A percentile compares a stretch with the other conserved stretches of the same genome.
phyloP scores from a whole-genome alignment of 1,284 basidiomycete species.

The Butyriboletus appendiculatus region DNA sequence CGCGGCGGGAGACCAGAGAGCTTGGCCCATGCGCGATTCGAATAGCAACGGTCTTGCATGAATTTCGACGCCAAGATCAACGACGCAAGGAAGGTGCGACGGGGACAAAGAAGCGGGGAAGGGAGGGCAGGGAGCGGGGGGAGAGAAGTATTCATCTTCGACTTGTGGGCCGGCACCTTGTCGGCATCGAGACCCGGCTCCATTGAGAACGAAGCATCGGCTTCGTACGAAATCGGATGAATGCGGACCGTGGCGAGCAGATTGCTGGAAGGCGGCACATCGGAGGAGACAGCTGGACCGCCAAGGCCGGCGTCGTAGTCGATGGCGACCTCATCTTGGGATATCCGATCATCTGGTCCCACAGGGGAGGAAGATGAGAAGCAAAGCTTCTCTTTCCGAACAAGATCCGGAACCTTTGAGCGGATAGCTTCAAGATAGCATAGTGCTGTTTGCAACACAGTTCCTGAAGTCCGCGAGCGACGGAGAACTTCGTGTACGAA shows the following conservation, averaged over 20 bases:
- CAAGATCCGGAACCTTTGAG: conserved; percentile 60
- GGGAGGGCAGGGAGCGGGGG: conserved; percentile 56
- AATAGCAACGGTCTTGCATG: conserved; percentile 90
- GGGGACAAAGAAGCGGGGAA: conserved; percentile 82
- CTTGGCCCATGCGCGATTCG: conserved; percentile 91
- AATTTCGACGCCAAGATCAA: conserved; percentile 91
- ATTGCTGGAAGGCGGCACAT: conserved; percentile 25
- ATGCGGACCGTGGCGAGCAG: conserved; percentile 44
- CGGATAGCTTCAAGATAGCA: conserved; percentile 79
- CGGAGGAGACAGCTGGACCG: conserved; percentile 1
- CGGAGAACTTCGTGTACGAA: conserved; percentile 80
- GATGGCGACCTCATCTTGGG: conserved; percentile 42
- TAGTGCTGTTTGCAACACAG: conserved; percentile 73
- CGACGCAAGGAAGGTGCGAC: conserved; percentile 85
- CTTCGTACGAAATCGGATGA: conserved; percentile 11
- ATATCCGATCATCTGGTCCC: conserved; percentile 48
- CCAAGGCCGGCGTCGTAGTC: conserved; percentile 24
- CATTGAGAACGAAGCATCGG: conserved; percentile 7
- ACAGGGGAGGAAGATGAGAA: conserved; percentile 40
- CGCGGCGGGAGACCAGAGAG: conserved; percentile 75
- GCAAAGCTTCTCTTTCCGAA: conserved; percentile 48
- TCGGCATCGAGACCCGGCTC: conserved; percentile 13
- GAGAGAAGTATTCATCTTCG: conserved; percentile 27
- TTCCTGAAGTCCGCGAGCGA: conserved; percentile 73
- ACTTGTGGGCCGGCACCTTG: conserved; percentile 21